phyloP scores from a whole-genome alignment of 192 early-diverging fungal genomes.

The Pilobolus umbonatus region DNA sequence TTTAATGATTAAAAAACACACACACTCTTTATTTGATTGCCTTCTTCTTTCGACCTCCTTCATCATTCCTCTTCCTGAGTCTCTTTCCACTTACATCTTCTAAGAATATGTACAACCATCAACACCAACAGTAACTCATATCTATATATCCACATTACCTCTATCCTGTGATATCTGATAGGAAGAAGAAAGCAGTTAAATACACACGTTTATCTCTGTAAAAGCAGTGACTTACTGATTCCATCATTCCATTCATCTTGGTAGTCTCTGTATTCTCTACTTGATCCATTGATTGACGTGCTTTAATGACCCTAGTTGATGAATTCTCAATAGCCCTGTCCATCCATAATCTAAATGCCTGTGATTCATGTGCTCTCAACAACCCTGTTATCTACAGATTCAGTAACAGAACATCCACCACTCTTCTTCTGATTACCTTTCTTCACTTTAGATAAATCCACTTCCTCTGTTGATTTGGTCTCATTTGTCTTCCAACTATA shows the following conservation, averaged over 20 bases:
- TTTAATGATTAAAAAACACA: too few species aligned
- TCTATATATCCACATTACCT: too few species aligned
- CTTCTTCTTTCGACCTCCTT: not conserved
- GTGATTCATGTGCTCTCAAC: conserved; percentile 26
- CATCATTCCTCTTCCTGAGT: not conserved
- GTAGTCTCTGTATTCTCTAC: conserved; percentile 14
- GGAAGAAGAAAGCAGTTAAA: too few species aligned
- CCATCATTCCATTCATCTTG: conserved; percentile 3
- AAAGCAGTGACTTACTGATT: too few species aligned
- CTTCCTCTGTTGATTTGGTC: not conserved
- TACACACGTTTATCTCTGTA: too few species aligned
- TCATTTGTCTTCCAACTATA: conserved; percentile 47
- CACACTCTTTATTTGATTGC: conserved; percentile 3
- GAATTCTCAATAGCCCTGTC: conserved; percentile 32
- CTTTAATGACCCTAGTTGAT: conserved; percentile 17
- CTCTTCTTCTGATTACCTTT: too few species aligned
- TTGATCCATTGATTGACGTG: conserved; percentile 9
- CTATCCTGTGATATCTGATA: too few species aligned
- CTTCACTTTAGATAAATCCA: too few species aligned
- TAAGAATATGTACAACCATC: too few species aligned
- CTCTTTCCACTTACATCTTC: not conserved
- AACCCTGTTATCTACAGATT: not conserved
- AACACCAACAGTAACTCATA: too few species aligned
- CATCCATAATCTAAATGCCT: conserved; percentile 27
- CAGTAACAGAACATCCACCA: too few species aligned